phyloP scores from a whole-genome alignment of 805 yeast genomes.

The Vanderwaltozyma tropicalis region DNA sequence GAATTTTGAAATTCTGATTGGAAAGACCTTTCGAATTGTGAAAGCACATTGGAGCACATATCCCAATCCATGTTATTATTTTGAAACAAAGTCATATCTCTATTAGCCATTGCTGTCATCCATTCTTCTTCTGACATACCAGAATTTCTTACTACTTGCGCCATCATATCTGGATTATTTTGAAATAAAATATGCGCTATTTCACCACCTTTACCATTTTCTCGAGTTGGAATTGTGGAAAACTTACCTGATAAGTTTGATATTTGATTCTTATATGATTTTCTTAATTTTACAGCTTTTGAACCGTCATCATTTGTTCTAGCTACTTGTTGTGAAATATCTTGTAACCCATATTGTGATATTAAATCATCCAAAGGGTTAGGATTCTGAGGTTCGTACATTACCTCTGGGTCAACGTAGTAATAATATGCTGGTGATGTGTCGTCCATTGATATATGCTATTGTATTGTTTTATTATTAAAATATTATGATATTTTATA shows the following conservation, averaged over 20 bases:
- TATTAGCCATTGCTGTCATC: constrained; percentile 14
- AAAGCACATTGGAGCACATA: constrained; percentile 21
- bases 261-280: constrained; percentile 90
- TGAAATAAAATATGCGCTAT: constrained; percentile 26
- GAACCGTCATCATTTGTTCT: constrained; percentile 81
- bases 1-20: constrained; percentile 26
- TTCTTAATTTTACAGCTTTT: constrained; percentile 84
- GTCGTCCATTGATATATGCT: constrained; percentile 1
- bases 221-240: constrained; percentile 41
- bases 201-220: constrained; percentile 31
- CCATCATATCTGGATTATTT: constrained; percentile 27
- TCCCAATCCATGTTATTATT: constrained; percentile 25
- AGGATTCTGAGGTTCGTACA: constrained; percentile 40
- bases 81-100: constrained; percentile 20
- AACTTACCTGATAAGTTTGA: constrained; percentile 77
- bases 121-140: constrained; percentile 22
- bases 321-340: constrained; percentile 70
- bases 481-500: background rate
- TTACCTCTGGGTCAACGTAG: constrained; percentile 30
- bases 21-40: constrained; percentile 25
- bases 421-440: constrained; percentile 27
- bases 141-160: constrained; percentile 13
- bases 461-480: background rate
- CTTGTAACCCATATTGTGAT: constrained; percentile 53
- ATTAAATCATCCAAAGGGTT: constrained; percentile 68